Evolutionary conservation across 495 filamentous ascomycete species (phyloP), one percentile per base, ranked within the genome.

Genomic region (Clohesyomyces aquaticus): DNA sequence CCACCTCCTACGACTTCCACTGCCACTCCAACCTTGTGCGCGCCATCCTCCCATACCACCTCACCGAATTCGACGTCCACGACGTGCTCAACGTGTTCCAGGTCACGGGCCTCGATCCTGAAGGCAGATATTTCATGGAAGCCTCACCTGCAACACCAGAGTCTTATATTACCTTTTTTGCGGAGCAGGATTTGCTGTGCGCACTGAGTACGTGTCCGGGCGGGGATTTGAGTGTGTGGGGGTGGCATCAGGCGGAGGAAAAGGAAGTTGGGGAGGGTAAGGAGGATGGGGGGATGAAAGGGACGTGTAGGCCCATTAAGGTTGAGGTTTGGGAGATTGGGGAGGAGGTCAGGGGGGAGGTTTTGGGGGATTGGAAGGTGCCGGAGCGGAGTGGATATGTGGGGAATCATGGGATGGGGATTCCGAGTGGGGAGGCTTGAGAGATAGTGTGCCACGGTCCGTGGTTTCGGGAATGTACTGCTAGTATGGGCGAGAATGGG

Each of bases 1-100:
- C 83, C 0, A 81, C 83, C 58, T 79, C 78, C 4, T 92, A 88
- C 67, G 88, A 93, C 66, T 91, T 83, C 73, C 88, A 93, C 69
- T 93, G 90, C 74, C 89, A 90, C 69, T 91, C 87, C 19, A 94
- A 94, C 65, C 81, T 94, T 19, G 86, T 83, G 4, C 84, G 90
- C 1, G 86, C 90, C 0, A 81, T 92, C 26, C 68, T 86, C 0
- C 86, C 85, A 0, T 85, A 81, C 70, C 88, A 87, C 0, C 67
- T 92, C 52, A 82, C 79, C 10, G 90, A 93, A 72, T 75, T 81
- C 45, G 88, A 92, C 75, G 83, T 92, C 11, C 90, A 92, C 65
- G 88, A 93, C 75, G 88, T 93, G 1, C 75, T 93, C 54, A 92
- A 93, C 71, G 80, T 93, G 22, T 93, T 94, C 67, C 88, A 91